phyloP scores from a whole-genome alignment of 2,329 filamentous ascomycete species.

The Juglanconis juglandina region DNA sequence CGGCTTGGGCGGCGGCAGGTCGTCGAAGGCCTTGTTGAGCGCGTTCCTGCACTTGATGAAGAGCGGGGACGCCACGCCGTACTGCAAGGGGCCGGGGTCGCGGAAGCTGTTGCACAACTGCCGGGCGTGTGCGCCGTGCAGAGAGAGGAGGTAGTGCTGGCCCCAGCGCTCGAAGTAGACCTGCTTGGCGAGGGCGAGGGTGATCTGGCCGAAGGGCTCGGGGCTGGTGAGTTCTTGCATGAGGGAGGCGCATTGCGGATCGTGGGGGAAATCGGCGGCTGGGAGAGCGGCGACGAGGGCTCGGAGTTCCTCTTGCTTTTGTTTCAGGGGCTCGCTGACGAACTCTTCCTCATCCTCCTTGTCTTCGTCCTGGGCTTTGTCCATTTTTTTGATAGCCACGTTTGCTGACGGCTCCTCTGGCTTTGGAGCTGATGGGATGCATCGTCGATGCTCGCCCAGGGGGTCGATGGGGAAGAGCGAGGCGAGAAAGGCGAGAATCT shows the following conservation, averaged over 20 bases:
- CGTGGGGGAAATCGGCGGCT: slow-evolving; percentile 28
- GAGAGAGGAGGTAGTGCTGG: slow-evolving; percentile 53
- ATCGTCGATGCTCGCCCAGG: slow-evolving; percentile 33
- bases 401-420: too few relatives aligned
- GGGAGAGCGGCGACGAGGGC: slow-evolving; percentile 34
- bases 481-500: slow-evolving; percentile 48
- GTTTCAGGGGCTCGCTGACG: neutral
- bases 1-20: slow-evolving; percentile 41
- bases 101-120: slow-evolving; percentile 63
- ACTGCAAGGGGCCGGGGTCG: slow-evolving; percentile 55
- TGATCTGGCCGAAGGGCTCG: slow-evolving; percentile 46
- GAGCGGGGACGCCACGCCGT: slow-evolving; percentile 47
- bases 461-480: slow-evolving; percentile 38
- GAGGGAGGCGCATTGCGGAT: slow-evolving; percentile 43
- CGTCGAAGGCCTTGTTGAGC: slow-evolving; percentile 49
- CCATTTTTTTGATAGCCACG: too few relatives aligned
- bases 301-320: slow-evolving; percentile 21
- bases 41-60: slow-evolving; percentile 48
- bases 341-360: neutral
- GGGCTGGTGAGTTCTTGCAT: slow-evolving; percentile 45
- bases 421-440: neutral
- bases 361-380: neutral
- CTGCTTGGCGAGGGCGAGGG: slow-evolving; percentile 39
- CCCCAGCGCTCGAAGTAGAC: slow-evolving; percentile 51
- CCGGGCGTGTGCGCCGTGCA: slow-evolving; percentile 52